Base-by-base conservation (phyloP, 2,329 filamentous ascomycete genomes). In the Aspergillus fumigatus region DNA sequence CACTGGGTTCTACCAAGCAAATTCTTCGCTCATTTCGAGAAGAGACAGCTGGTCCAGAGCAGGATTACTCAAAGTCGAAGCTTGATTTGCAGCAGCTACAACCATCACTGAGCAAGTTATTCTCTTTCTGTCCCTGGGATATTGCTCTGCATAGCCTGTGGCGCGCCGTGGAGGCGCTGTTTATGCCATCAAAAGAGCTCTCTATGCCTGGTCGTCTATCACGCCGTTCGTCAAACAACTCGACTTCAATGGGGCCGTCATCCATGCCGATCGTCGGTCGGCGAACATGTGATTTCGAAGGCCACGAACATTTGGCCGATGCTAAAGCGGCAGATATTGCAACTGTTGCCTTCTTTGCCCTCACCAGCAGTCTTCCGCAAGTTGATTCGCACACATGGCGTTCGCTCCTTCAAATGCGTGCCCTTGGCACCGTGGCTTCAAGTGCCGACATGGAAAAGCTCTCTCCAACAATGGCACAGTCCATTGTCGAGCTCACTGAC, bases 101-200 rank as follows among this genome's bases (percentile, higher is more conserved):
- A 40, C 58, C 60, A 8, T 70, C 72, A 4, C 61, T 77, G 43
- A 69, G 68, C 50, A 71, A 65, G 11, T 61, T 77, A 8, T 67
- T 72, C 45, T 63, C 65, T 3, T 63, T 75, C 23, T 77, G 74
- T 52, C 74, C 75, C 4, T 73, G 70, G 67, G 73, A 77, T 45
- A 67, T 74, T 53, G 66, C 71, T 17, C 66, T 77, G 35, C 73
- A 77, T 61, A 77, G 75, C 53, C 56, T 77, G 5, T 78, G 75
- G 75, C 64, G 65, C 52, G 70, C 72, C 3, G 54, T 76, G 54
- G 75, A 75, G 50, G 69, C 67, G 11, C 58, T 77, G 10, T 77
- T 76, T 53, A 59, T 75, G 47, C 73, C 74, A 0, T 74, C 75
- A 1, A 67, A 61, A 48, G 73, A 73, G 35, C 63, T 76, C 9